Percentiles rank a stretch among this genome's conserved stretches.
Evolutionary conservation across 2,329 filamentous ascomycete species (phyloP).

Genomic region (Ophidiomyces ophidiicola): DNA sequence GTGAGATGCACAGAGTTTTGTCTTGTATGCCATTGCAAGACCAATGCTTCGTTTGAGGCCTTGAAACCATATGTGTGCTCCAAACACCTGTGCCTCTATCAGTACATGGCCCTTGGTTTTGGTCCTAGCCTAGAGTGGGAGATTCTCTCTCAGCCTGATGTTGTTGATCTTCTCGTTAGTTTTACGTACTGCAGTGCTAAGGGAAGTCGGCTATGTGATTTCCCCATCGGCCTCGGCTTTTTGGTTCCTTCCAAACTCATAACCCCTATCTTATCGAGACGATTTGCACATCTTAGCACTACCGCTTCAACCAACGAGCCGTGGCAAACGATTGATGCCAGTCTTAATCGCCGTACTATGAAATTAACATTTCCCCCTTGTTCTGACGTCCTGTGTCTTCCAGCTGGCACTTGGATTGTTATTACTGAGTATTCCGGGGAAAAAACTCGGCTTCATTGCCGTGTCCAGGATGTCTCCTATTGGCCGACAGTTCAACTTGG

Average conservation of each 20-base stretch:
- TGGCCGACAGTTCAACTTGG: slow-evolving; percentile 36
- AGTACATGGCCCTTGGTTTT: slow-evolving; percentile 77
- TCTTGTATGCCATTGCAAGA: slow-evolving; percentile 64
- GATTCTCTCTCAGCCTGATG: slow-evolving; percentile 62
- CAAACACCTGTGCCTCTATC: slow-evolving; percentile 64
- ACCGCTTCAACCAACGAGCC: too few species aligned
- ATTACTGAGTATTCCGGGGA: slow-evolving; percentile 19
- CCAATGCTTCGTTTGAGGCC: slow-evolving; percentile 47
- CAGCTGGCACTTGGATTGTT: slow-evolving; percentile 43
- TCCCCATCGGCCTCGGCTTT: slow-evolving; percentile 46
- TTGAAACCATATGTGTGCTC: slow-evolving; percentile 58
- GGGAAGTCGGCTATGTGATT: slow-evolving; percentile 35
- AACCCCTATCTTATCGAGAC: not conserved
- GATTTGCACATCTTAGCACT: not conserved
- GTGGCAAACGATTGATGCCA: slow-evolving; percentile 8
- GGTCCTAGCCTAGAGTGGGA: slow-evolving; percentile 78
- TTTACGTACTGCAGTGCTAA: slow-evolving; percentile 58
- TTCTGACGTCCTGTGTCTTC: slow-evolving; percentile 25
- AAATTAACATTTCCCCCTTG: slow-evolving; percentile 35
- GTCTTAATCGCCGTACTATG: slow-evolving; percentile 27
- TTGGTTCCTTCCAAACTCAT: slow-evolving; percentile 12
- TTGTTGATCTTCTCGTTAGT: slow-evolving; percentile 72
- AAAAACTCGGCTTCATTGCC: slow-evolving; percentile 35
- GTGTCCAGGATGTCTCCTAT: slow-evolving; percentile 36
- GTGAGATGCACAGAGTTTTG: slow-evolving; percentile 77